A percentile compares a stretch with the other conserved stretches of the same genome.
Conservation (phyloP, 768 basidiomycete species). For the Trametes punicea region DNA sequence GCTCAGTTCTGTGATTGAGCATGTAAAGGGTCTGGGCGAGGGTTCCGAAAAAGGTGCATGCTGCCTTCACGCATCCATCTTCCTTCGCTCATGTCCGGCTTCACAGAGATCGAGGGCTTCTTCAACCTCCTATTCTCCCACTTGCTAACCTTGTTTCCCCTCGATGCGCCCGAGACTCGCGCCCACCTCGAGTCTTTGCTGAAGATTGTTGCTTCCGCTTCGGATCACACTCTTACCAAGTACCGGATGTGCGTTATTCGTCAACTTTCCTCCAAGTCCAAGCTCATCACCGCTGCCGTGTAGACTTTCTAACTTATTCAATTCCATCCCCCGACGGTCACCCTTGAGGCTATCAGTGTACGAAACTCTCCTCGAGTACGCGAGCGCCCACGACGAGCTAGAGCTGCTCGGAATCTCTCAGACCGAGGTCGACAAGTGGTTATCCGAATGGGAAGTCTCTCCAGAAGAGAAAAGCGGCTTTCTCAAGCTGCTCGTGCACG, state of each 20-base stretch:
- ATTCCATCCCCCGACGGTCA: conserved; percentile 65
- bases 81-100: not conserved
- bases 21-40: conserved; percentile 69
- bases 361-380: conserved; percentile 55
- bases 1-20: conserved; percentile 55
- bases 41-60: conserved; percentile 72
- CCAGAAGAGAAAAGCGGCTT: conserved; percentile 62
- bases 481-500: conserved; percentile 59
- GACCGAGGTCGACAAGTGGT: conserved; percentile 69
- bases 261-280: not conserved
- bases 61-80: not conserved
- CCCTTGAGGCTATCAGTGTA: conserved; percentile 63
- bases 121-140: conserved; percentile 82
- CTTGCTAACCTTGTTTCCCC: conserved; percentile 56
- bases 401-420: conserved; percentile 57
- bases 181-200: conserved; percentile 49
- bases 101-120: conserved; percentile 78
- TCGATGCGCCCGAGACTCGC: conserved; percentile 53
- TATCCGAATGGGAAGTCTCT: conserved; percentile 70
- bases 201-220: conserved; percentile 51
- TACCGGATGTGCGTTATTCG: conserved; percentile 65
- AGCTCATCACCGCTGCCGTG: not conserved
- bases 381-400: conserved; percentile 58
- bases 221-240: conserved; percentile 56
- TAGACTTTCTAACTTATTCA: conserved; percentile 82